A percentile compares a stretch with the other conserved stretches of the same genome.
Evolutionary conservation across 1,139 yeast genomes (phyloP).

Genomic region (Yamadazyma membranifaciens): DNA sequence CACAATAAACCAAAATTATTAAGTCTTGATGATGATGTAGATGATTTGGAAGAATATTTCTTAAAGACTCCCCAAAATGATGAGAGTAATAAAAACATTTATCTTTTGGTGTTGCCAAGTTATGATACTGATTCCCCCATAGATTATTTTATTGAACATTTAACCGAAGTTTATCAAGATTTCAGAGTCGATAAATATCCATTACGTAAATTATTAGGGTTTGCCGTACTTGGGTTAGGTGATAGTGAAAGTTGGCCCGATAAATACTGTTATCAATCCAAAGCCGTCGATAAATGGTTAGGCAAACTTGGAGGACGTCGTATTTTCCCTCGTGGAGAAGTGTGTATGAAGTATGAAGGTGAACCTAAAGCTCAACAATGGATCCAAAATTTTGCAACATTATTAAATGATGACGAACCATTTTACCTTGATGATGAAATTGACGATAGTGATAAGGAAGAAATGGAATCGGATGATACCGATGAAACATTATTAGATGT

Average conservation of each 20-base stretch:
- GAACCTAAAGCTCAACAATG: conserved; percentile 64
- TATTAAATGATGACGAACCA: conserved; percentile 67
- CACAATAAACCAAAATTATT: conserved; percentile 50
- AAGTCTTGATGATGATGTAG: conserved; percentile 77
- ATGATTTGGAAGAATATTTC: conserved; percentile 82
- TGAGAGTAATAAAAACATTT: conserved; percentile 41
- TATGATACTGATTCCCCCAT: conserved; percentile 92
- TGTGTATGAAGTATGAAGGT: conserved; percentile 75
- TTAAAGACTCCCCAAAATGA: conserved; percentile 53
- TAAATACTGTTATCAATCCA: conserved; percentile 86
- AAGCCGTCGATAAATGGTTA: conserved; percentile 68
- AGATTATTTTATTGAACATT: conserved; percentile 79
- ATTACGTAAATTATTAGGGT: conserved; percentile 64
- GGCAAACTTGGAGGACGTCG: conserved; percentile 85
- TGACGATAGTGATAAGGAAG: conserved; percentile 39
- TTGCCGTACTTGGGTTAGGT: conserved; percentile 84
- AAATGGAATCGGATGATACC: conserved; percentile 33
- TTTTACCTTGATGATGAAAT: conserved; percentile 44
- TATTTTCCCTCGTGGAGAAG: conserved; percentile 79
- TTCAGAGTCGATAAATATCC: conserved; percentile 86
- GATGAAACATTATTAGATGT: conserved; percentile 64
- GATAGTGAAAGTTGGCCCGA: conserved; percentile 80
- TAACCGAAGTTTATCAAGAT: conserved; percentile 79
- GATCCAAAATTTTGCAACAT: conserved; percentile 57
- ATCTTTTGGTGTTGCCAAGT: conserved; percentile 79